Evolutionary conservation across 2,329 filamentous ascomycete genomes (phyloP), one percentile per base, ranked within the genome.

Genomic region (Nigrospora osmanthi): DNA sequence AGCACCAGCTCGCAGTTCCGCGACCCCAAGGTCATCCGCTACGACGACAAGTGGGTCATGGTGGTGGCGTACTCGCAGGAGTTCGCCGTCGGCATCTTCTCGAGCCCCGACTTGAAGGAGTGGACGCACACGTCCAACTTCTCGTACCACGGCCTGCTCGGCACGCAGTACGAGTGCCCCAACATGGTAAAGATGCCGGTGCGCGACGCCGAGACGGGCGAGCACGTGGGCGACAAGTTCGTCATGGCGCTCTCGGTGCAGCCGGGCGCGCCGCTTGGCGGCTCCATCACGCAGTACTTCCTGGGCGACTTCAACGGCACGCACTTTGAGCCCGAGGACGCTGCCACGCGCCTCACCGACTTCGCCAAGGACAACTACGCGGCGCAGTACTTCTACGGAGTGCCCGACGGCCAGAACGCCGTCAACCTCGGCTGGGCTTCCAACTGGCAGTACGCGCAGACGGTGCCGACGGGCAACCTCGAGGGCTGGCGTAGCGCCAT

Each of bases 1-100:
- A 72, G 73, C 55, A 67, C 67, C 46, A 69, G 73, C 15, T 67
- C 60, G 6, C 71, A 81, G 49, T 85, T 85, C 64, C 75, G 81
- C 19, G 81, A 85, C 50, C 81, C 82, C 2, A 81, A 84, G 53
- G 79, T 85, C 2, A 67, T 81, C 38, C 77, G 78, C 67, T 74
- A 81, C 49, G 62, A 69, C 2, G 56, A 71, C 36, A 62, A 68
- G 15, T 84, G 80, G 80, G 73, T 80, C 35, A 76, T 80, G 70
- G 69, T 72, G 0, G 51, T 81, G 3, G 66, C 78, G 0, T 80
- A 76, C 45, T 59, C 74, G 1, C 60, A 70, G 33, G 78, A 80
- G 34, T 80, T 76, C 49, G 63, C 67, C 11, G 67, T 85, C 38
- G 78, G 75, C n/a, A 70, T 85, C 50, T 84, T 71, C 58, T 81